phyloP scores from a whole-genome alignment of 192 early-diverging fungal genomes.

The Entomortierella lignicola region DNA sequence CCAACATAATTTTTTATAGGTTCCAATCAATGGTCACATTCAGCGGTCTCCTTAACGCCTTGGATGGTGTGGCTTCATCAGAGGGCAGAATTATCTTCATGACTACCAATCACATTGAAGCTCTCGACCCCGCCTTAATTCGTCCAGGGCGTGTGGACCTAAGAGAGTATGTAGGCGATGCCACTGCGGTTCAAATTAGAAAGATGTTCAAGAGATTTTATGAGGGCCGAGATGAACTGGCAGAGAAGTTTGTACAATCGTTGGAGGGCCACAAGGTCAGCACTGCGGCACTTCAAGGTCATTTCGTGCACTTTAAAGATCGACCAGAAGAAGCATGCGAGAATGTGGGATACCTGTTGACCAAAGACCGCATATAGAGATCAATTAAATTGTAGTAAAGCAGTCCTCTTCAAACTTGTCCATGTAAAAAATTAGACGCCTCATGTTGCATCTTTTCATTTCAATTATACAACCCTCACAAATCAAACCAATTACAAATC shows the following conservation, averaged over 20 bases:
- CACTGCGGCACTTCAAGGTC: constrained; percentile 93
- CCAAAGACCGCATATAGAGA: not conserved
- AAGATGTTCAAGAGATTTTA: constrained; percentile 88
- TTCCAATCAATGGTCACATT: constrained; percentile 88
- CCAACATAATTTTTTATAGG: constrained; percentile 6
- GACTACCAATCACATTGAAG: constrained; percentile 90
- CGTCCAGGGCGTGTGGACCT: constrained; percentile 85
- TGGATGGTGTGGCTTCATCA: constrained; percentile 89
- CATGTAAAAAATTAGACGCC: no score
- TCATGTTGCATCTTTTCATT: not conserved
- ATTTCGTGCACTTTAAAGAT: constrained; percentile 92
- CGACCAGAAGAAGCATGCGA: constrained; percentile 77
- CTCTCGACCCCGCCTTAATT: constrained; percentile 81
- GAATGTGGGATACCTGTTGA: constrained; percentile 36
- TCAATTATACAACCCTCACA: not conserved
- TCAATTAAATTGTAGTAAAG: constrained; percentile 1
- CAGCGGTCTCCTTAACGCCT: constrained; percentile 87
- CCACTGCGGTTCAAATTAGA: constrained; percentile 72
- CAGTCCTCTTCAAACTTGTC: not conserved
- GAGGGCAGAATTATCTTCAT: constrained; percentile 92
- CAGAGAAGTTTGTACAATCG: constrained; percentile 74
- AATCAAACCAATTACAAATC: not conserved
- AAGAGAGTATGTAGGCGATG: constrained; percentile 80
- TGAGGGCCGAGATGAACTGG: constrained; percentile 64
- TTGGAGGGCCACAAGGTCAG: constrained; percentile 70